Base-by-base conservation (phyloP, 2,329 filamentous ascomycete species). In the Dactylellina parvicollis region DNA sequence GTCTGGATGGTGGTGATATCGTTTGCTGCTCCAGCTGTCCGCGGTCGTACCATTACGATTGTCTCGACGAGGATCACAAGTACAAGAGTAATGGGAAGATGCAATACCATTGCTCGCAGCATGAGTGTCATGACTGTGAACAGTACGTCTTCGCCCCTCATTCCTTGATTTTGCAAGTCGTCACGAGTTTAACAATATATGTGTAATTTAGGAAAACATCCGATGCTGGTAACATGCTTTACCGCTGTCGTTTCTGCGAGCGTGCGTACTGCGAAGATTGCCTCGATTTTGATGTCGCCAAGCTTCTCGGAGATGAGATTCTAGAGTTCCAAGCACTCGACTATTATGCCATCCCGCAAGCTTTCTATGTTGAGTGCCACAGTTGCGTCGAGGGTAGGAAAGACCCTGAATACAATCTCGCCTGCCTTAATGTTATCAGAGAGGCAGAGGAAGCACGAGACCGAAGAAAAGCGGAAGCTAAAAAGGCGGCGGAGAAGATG, bases 261-360 rank as follows among this genome's bases (percentile, higher is more conserved):
- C 79, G 79, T 1, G 85, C 83, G 0, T 87, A 82, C 75, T 89
- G 86, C 76, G 86, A 88, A 62, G 84, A 87, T 46, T 88, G 86
- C 76, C 77, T 88, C 0, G 82, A 87, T 50, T 87, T 84, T 79
- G 81, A 84, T 2, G 80, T 80, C 1, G 82, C 83, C 0, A 80
- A 80, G 2, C 82, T 88, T 0, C 77, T 88, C 10, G 86, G 84
- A 8, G 82, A 85, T 22, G 83, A 82, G 12, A 78, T 87, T 0
- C 81, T 82, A 1, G 85, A 87, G 76, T 85, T 84, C 57, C 82
- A 86, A 62, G 75, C 84, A n/a, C 79, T 86, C 0, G 82, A 81
- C 0, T 85, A 74, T 50, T 52, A 65, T 14, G 60, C 69, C 3
- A 66, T 73, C 14, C 69, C 69, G 7, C 69, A 73, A 20, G 69